Base-by-base conservation (phyloP, 805 yeast genomes). In the Phaffomyces opuntiae region DNA sequence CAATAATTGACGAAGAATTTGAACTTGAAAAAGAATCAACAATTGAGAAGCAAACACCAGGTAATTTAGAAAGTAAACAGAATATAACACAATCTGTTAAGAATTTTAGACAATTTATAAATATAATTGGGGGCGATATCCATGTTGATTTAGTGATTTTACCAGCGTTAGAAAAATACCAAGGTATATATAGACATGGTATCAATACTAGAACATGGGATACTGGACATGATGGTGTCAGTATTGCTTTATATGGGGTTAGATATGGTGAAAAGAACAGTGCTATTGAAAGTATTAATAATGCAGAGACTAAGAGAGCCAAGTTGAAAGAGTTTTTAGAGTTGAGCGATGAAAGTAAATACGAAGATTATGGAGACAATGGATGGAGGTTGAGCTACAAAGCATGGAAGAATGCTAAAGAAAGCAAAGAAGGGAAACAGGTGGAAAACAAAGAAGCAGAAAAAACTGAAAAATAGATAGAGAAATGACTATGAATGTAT, bases 121-220 rank as follows among this genome's bases (percentile, higher is more conserved):
- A 58, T 33, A 51, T 58, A n/a, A 53, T 60, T 36, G 57, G 61
- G 13, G 63, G 63, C 53, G 67, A 67, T 49, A 49, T 66, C 14
- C 66, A 61, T 37, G 65, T 60, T 38, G 66, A 59, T 38, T 48
- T 64, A 34, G 52, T 60, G n/a, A 60, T 91, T 27, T 67, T 93
- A 42, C 98, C 98, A 1, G 66, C 77, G 2, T 67, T 93, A 40
- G 67, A 69, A n/a, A 49, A 56, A 33, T 91, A 93, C 58, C 62
- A 65, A 17, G 95, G 96, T 1, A 68, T 74, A 34, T 81, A 63
- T 57, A 73, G 85, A 40, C 72, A 85, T 62, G 90, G 85, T 7
- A 66, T 90, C 49, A 78, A 80, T 56, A 79, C 96, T 1, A 73
- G 97, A 42, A 63, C 77, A 4, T 91, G 98, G 97, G 59, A 61